Percentiles rank a stretch among this genome's conserved stretches.
These are phyloP conservation scores for Balansia obtecta DNA, from an alignment of 2,329 filamentous ascomycete genomes.

Conservation along the genomic window DNA sequence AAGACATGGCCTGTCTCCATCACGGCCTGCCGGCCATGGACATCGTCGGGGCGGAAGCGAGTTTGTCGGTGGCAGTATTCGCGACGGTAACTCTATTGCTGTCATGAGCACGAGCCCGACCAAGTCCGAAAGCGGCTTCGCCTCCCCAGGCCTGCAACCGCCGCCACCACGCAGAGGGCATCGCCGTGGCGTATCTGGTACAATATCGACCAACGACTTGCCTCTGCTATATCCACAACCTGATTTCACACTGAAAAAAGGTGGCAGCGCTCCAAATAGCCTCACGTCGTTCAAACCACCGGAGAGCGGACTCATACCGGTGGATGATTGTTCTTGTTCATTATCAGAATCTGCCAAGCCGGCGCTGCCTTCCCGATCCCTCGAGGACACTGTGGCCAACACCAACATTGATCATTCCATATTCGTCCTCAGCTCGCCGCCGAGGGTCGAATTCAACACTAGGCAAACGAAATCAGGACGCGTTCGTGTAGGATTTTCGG, in stretches of 20 bases:
- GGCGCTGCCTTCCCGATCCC: not conserved
- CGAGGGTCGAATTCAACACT: constrained; percentile 7
- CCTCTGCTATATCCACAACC: constrained; percentile 52
- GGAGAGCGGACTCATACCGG: constrained; percentile 13
- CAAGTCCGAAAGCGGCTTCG: constrained; percentile 46
- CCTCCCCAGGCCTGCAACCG: constrained; percentile 39
- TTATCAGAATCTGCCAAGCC: constrained; percentile 7
- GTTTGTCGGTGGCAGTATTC: constrained; percentile 64
- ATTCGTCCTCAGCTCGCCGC: constrained; percentile 5
- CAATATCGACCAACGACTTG: constrained; percentile 75
- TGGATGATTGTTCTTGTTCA: constrained; percentile 4
- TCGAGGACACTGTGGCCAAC: not conserved
- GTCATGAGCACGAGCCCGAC: constrained; percentile 59
- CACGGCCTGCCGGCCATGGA: constrained; percentile 50
- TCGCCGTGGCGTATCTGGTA: constrained; percentile 56
- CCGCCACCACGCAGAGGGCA: constrained; percentile 47
- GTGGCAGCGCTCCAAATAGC: constrained; percentile 53
- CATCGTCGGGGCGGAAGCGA: constrained; percentile 77
- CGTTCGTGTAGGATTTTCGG: constrained; percentile 69
- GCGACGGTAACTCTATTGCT: constrained; percentile 44
- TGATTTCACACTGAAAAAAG: constrained; percentile 36
- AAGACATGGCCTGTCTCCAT: constrained; percentile 39
- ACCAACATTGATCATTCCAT: constrained; percentile 3
- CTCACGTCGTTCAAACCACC: constrained; percentile 33
- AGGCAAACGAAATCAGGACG: constrained; percentile 28